Evolutionary conservation across 2,329 filamentous ascomycete genomes (phyloP), one percentile per base, ranked within the genome.

Genomic region (Cercospora sojina): DNA sequence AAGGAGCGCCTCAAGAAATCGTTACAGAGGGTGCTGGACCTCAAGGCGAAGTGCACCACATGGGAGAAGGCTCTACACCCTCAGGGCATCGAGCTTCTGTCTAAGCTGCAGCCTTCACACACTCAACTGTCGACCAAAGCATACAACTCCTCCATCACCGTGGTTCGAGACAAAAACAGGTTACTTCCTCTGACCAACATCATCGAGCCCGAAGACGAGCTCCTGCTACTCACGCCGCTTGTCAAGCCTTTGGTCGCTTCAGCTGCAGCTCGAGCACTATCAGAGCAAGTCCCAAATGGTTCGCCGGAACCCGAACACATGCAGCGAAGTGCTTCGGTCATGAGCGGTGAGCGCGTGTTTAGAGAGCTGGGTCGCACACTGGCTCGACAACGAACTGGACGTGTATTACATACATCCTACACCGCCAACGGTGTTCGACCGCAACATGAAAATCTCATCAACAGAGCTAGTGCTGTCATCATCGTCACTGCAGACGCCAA

Each of bases 61-160:
- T 98, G 95, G 95, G 86, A 92, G 59, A 91, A 92, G 74, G 95
- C 95, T 0, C 81, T 98, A n/a, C 91, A 95, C 70, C 93, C 94
- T 1, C 88, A 90, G 0, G 93, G 94, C 0, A 86, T 94, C 59
- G 86, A 86, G 59, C 85, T 92, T 6, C 84, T 97, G 41, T 90
- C 91, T 13, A 87, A 90, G 70, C 86, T 97, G 62, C 93, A 97
- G 73, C 90, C 91, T 4, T 87, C 88, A 10, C 94, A 98, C 76
- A 88, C 91, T 9, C 87, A 86, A 5, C 84, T 98, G 5, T 97
- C 94, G 0, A 91, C 88, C 0, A 90, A 87, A 75, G 93, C 93
- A 1, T 99, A 98, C 77, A 93, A 96, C 75, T 90, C 88, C 71
- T 97, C 94, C 1, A 96, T 98, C 67, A 95, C 93, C 0, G 90